Base-by-base conservation (phyloP, 176 grass and related monocot genomes). In the Oryza punctata region DNA sequence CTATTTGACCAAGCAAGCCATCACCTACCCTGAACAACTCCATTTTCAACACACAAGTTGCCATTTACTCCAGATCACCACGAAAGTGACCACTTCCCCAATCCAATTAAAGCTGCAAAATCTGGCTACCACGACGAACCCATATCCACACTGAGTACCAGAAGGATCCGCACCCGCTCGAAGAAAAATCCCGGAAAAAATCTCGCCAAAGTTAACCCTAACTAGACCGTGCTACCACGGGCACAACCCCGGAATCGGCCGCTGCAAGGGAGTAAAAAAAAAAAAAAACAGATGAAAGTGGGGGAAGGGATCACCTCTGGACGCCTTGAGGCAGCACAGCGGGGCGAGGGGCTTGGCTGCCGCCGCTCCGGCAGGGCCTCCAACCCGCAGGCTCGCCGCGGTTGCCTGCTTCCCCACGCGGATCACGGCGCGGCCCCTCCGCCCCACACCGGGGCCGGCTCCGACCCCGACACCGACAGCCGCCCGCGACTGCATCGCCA, bases 241-340 rank as follows among this genome's bases (percentile, higher is more conserved):
- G n/a, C 19, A 19, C 72, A 12, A 14, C n/a, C 16, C 73, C 64
- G 6, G 3, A 28, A 44, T 76, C 10, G 24, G 30, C 28, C 14
- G 41, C 30, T 27, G 65, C 15, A 66, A 67, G 28, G 33, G 33
- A 35, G 33, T 7, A 10, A 5, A 5, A 52, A 38, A 38, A 38
- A 38, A 1, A 29, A 61, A 27, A 75, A n/a, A 54, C 10, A 10
- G 2, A 54, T 19, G 16, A 19, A 8, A 29, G 1, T 29, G 1
- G 18, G 50, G 50, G 12, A 12, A 10, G 10, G 5, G 57, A 3
- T 52, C 78, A 94, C 92, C 92, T 79, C 60, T 35, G 12, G 81
- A 82, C 73, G 83, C 75, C 70, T 69, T 87, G 41, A 32, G 25
- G 49, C 81, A 90, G 70, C 37, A 73, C 9, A 79, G 60, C 68